Evolutionary conservation across 2,329 filamentous ascomycete genomes (phyloP).

Genomic region (Fusarium sp.): DNA sequence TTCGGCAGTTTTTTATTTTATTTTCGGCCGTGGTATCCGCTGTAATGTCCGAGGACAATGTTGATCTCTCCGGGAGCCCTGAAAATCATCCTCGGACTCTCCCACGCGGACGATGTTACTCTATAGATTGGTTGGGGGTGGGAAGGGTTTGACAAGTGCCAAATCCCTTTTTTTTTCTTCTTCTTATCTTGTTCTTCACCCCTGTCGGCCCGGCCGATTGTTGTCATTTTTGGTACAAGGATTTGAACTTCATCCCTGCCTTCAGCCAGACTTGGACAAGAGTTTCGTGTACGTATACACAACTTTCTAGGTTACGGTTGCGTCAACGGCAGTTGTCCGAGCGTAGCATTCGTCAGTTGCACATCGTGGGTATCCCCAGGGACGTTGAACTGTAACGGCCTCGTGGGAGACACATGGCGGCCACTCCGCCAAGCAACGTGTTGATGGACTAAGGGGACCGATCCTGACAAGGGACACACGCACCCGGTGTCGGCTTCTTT

Average conservation of each 20-base stretch:
- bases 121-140: constrained; percentile 9
- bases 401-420: not conserved
- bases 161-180: constrained; percentile 18
- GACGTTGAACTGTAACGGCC: not conserved
- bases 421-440: not conserved
- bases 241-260: not conserved
- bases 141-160: constrained; percentile 20
- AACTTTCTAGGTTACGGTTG: not conserved
- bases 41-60: constrained; percentile 26
- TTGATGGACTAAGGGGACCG: not conserved
- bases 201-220: constrained; percentile 21
- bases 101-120: constrained; percentile 27
- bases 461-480: not conserved
- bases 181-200: constrained; percentile 17
- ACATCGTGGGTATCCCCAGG: not conserved
- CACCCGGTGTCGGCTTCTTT: not conserved
- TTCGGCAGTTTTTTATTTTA: constrained; percentile 23
- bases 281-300: not conserved
- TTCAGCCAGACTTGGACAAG: not conserved
- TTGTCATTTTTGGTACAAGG: not conserved
- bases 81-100: constrained; percentile 18
- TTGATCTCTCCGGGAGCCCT: constrained; percentile 1
- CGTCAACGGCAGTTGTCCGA: not conserved
- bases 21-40: constrained; percentile 5
- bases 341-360: not conserved